Evolutionary conservation across 2,329 filamentous ascomycete genomes (phyloP).

Genomic region (Pseudogymnoascus sp.): DNA sequence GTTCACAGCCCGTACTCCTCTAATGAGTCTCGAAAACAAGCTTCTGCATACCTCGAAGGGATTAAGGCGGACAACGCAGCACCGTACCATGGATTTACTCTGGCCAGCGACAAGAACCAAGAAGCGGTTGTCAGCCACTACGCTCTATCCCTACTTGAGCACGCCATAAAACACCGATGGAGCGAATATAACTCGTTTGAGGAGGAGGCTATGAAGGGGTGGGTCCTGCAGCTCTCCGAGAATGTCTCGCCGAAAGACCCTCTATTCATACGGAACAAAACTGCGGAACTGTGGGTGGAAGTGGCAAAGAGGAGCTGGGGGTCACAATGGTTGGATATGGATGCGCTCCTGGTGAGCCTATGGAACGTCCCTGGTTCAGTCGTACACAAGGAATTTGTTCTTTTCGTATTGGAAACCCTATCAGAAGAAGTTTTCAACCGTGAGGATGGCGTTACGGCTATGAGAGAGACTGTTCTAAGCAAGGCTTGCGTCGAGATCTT

Average conservation of each 20-base stretch:
- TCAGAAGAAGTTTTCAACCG: constrained; percentile 91
- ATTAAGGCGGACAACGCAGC: constrained; percentile 73
- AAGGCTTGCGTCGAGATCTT: constrained; percentile 91
- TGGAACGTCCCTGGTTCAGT: constrained; percentile 63
- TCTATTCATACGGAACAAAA: constrained; percentile 81
- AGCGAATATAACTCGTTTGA: constrained; percentile 62
- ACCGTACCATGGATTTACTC: constrained; percentile 72
- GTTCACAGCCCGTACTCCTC: constrained; percentile 75
- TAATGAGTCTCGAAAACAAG: constrained; percentile 73
- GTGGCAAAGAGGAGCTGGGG: constrained; percentile 89
- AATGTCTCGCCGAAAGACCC: constrained; percentile 64
- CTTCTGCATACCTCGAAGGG: constrained; percentile 75
- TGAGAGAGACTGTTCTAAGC: constrained; percentile 76
- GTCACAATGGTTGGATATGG: constrained; percentile 93
- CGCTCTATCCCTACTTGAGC: constrained; percentile 82
- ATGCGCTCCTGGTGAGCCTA: constrained; percentile 67
- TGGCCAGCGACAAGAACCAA: constrained; percentile 68
- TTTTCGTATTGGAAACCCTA: constrained; percentile 80
- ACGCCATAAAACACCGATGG: constrained; percentile 81
- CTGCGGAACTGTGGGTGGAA: constrained; percentile 89
- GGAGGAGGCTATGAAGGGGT: constrained; percentile 58
- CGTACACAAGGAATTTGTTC: constrained; percentile 72
- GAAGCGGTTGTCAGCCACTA: constrained; percentile 83
- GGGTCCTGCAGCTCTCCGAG: constrained; percentile 71
- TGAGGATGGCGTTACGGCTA: constrained; percentile 75